Evolutionary conservation across 129 eudicot genomes (phyloP).

Genomic region (Flaveria robusta): DNA sequence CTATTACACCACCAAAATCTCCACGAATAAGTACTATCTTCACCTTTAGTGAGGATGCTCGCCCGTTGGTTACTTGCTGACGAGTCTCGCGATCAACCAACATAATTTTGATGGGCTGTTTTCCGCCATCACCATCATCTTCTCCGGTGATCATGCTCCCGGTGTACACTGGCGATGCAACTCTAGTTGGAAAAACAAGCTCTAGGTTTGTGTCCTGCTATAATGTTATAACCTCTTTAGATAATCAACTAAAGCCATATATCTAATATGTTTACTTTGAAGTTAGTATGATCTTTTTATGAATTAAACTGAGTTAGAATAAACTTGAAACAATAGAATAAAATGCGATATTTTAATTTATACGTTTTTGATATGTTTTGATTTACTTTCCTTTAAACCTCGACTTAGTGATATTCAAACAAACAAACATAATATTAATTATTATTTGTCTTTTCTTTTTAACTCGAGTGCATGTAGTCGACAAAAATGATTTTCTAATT

Average conservation of each 20-base stretch:
- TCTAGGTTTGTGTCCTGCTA: conserved; percentile 16
- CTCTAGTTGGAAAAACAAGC: neutral
- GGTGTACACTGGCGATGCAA: conserved; percentile 25
- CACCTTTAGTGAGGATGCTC: conserved; percentile 20
- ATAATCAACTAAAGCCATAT: neutral
- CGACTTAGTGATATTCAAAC: too few species aligned
- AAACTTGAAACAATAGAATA: too few species aligned
- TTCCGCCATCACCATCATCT: conserved; percentile 11
- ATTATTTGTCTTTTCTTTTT: too few species aligned
- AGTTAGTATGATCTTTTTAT: neutral
- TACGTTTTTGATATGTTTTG: too few species aligned
- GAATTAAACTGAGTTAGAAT: neutral
- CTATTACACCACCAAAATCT: neutral
- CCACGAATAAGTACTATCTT: conserved; percentile 29
- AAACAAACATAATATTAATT: too few species aligned
- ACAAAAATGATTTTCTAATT: too few species aligned
- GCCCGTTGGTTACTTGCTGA: neutral
- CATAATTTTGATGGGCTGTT: conserved; percentile 1
- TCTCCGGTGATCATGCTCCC: neutral
- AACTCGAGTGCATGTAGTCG: too few species aligned
- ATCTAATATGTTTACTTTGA: neutral
- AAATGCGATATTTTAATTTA: too few species aligned
- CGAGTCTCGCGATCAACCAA: conserved; percentile 21
- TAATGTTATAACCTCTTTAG: neutral
- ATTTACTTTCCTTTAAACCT: too few species aligned